Conservation (phyloP, 257 asterid species). For the Solanum bulbocastanum region DNA sequence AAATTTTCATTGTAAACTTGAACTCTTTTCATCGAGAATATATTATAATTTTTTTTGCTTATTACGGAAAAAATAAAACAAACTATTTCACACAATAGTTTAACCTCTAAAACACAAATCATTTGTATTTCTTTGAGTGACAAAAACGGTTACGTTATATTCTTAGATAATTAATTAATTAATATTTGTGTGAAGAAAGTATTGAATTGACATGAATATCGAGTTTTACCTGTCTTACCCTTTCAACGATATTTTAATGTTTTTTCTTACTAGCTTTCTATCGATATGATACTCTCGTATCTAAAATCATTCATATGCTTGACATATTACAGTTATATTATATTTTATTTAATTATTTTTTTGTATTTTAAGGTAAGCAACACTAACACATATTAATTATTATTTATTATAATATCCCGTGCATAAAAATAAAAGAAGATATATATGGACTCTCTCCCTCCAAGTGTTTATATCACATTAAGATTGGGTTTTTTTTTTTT, state of each 20-base stretch:
- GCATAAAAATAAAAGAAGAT: neutral
- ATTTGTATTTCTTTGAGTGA: neutral
- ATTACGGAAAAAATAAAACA: neutral
- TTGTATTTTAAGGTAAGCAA: accelerated
- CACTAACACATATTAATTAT: neutral
- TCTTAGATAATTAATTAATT: neutral
- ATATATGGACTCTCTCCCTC: neutral
- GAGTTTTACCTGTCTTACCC: neutral
- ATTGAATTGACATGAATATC: neutral
- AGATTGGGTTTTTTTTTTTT: too few species aligned
- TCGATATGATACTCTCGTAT: neutral
- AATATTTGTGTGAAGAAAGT: neutral
- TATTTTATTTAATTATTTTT: neutral
- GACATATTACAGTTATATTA: neutral
- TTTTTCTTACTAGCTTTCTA: neutral
- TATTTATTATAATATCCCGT: neutral
- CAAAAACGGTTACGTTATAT: accelerated
- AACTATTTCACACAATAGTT: neutral
- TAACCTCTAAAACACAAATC: neutral
- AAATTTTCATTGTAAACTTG: neutral
- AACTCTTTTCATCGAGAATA: neutral
- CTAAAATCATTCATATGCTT: neutral
- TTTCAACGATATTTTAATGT: neutral
- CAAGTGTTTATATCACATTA: neutral
- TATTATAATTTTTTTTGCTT: too few species aligned